Evolutionary conservation across 768 basidiomycete species (phyloP), one percentile per base, ranked within the genome.

Genomic region (Leccinum subgranulosum): DNA sequence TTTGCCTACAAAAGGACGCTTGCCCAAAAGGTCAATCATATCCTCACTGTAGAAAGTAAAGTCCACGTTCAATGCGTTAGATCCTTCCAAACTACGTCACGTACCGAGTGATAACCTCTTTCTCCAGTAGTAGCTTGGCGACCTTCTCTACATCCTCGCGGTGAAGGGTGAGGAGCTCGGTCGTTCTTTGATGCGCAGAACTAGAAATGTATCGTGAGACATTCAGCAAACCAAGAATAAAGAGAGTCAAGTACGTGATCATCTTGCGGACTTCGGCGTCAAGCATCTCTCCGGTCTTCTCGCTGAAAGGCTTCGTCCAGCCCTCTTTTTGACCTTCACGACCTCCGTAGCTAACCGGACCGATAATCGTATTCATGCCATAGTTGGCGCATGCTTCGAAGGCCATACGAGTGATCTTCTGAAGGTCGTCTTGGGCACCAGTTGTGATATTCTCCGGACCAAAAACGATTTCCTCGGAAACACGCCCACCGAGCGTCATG

Each of bases 381-480:
- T 97, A 97, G 73, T 94, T 94, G 8, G 92, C 91, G 60, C 90
- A 93, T 4, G 89, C 90, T 74, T 98, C 94, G 61, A 95, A 97
- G 15, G 97, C 97, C 90, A 98, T 95, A 58, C 88, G 84, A 4
- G 97, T 98, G 60, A 99, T 96, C 77, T 98, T 98, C 74, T 95
- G 93, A 45, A 99, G 78, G 70, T 99, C 97, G 66, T 99, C 97
- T 75, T 98, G 94, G 3, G 97, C 97, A 60, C 97, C 97, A 3
- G 96, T 95, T 2, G 97, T 99, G 72, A 99, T 95, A 64, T 93
- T 92, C 67, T 88, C 88, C 6, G 69, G 58, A 19, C 92, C 92
- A 69, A 99, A 99, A 79, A 98, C 97, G 57, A 99, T 95, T 74
- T 99, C 97, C 75, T 99, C 97, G 0, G 95, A 90, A 8, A 98